phyloP scores from a whole-genome alignment of 345 rosid genomes.

The Citrus cavaleriei region DNA sequence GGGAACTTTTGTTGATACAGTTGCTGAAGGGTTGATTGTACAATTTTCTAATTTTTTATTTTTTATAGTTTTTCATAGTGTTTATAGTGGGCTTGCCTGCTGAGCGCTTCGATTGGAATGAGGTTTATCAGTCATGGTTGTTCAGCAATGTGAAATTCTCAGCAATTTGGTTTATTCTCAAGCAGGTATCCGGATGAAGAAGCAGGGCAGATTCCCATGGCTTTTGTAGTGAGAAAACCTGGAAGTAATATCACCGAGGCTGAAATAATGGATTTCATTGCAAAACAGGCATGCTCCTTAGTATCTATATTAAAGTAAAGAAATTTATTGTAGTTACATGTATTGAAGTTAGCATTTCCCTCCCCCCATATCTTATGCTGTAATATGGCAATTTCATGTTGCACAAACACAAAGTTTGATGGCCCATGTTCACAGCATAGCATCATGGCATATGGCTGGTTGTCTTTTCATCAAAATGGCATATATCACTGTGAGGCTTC shows the following conservation, averaged over 20 bases:
- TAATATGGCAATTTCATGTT: neutral
- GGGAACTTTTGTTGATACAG: neutral
- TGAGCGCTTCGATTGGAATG: neutral
- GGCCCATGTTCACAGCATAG: neutral
- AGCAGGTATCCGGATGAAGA: constrained; percentile 91
- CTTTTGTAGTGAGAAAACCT: constrained; percentile 83
- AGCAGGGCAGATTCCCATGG: constrained; percentile 96
- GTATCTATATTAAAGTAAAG: neutral
- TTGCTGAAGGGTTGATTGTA: neutral
- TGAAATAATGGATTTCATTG: constrained; percentile 62
- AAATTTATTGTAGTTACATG: neutral
- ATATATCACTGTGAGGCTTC: neutral
- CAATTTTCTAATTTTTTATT: too few species aligned
- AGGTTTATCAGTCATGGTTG: neutral
- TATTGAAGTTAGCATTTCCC: neutral
- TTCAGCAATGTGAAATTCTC: neutral
- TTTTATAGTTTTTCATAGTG: neutral
- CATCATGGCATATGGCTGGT: neutral
- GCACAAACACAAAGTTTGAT: neutral
- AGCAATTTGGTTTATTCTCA: neutral
- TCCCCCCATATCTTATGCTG: too few species aligned
- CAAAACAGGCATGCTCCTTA: constrained; percentile 54
- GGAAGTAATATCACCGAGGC: constrained; percentile 57
- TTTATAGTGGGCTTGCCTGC: neutral
- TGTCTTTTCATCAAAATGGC: neutral